Conservation (phyloP, 176 grass and related monocot species). For the Triticum monococcum region DNA sequence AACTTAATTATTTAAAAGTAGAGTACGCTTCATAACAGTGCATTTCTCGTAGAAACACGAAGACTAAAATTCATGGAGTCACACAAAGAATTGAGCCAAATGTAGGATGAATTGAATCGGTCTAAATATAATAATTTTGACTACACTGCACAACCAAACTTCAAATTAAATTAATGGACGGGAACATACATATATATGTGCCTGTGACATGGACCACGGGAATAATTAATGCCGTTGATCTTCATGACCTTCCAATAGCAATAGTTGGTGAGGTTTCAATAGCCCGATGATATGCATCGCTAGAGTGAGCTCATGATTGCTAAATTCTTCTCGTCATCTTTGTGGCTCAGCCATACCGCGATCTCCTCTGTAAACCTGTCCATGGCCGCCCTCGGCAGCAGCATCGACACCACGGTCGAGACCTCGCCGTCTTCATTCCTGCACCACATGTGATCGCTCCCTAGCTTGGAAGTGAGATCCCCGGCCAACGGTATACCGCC, state of each 20-base stretch:
- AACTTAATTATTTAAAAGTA: no score
- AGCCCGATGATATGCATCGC: background rate
- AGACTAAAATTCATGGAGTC: background rate
- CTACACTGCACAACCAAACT: background rate
- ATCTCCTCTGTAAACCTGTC: conserved; percentile 27
- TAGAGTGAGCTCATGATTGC: conserved; percentile 34
- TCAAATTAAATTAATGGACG: background rate
- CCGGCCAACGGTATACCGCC: conserved; percentile 38
- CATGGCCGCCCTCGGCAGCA: conserved; percentile 21
- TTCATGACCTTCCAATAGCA: background rate
- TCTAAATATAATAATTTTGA: background rate
- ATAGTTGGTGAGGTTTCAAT: background rate
- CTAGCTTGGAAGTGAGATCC: conserved; percentile 24
- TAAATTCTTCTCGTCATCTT: conserved; percentile 22
- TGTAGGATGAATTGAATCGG: background rate
- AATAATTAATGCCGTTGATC: background rate
- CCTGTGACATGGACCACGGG: background rate
- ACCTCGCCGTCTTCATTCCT: conserved; percentile 12
- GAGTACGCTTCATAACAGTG: background rate
- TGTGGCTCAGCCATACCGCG: conserved; percentile 20
- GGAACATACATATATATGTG: background rate
- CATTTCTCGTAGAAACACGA: background rate
- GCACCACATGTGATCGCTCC: conserved; percentile 37
- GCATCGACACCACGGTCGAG: conserved; percentile 27
- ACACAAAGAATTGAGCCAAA: background rate